Percentiles rank a stretch among this genome's conserved stretches.
phyloP scores from a whole-genome alignment of 192 early-diverging fungal genomes.

The Spinellus fusiger region DNA sequence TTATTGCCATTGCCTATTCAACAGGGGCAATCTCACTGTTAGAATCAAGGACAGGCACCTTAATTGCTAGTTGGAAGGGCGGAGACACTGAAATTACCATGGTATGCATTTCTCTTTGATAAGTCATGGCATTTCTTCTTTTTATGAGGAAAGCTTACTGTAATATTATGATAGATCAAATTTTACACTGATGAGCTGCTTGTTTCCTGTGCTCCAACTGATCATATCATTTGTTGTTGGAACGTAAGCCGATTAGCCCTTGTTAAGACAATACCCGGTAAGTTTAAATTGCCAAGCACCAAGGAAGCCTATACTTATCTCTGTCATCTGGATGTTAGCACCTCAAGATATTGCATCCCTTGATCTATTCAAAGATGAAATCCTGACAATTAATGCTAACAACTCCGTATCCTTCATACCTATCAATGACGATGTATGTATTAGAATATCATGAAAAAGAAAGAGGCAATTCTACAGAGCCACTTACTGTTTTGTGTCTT shows the following conservation, averaged over 20 bases:
- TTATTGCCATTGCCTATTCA: constrained; percentile 49
- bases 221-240: constrained; percentile 54
- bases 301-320: neutral
- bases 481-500: neutral
- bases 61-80: constrained; percentile 51
- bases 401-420: constrained; percentile 55
- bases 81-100: constrained; percentile 49
- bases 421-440: constrained; percentile 53
- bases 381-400: constrained; percentile 50
- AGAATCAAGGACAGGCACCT: constrained; percentile 47
- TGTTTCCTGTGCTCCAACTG: constrained; percentile 47
- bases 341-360: constrained; percentile 44
- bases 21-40: constrained; percentile 47
- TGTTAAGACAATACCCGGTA: constrained; percentile 49
- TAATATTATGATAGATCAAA: constrained; percentile 38
- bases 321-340: neutral
- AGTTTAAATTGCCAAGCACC: neutral
- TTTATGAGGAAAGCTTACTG: neutral
- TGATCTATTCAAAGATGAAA: constrained; percentile 56
- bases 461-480: neutral
- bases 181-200: constrained; percentile 51
- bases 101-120: constrained; percentile 23
- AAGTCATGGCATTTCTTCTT: neutral
- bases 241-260: constrained; percentile 39
- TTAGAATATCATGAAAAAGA: neutral